Conservation (phyloP, 2,329 filamentous ascomycete genomes). For the Coniosporium tulheliwenetii region DNA sequence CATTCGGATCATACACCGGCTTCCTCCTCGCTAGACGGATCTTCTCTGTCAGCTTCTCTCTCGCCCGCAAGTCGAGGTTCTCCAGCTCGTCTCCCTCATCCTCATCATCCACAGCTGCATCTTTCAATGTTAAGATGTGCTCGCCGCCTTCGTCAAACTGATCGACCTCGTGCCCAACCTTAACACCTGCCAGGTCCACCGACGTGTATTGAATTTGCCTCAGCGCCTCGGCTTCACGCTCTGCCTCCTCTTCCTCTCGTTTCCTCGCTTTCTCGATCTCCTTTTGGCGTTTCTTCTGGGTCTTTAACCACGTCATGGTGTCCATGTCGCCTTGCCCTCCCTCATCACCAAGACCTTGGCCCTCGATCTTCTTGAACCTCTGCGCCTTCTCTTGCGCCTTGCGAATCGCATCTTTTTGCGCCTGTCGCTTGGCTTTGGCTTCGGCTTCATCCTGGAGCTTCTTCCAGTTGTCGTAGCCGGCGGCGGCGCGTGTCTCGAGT, state of each 20-base stretch:
- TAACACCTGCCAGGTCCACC: constrained; percentile 76
- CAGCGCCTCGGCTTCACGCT: constrained; percentile 47
- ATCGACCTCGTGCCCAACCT: constrained; percentile 74
- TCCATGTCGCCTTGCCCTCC: constrained; percentile 53
- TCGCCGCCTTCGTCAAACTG: constrained; percentile 71
- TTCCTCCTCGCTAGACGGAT: constrained; percentile 82
- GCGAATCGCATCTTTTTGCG: constrained; percentile 68
- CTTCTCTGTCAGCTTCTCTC: constrained; percentile 57
- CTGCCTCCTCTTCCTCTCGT: constrained; percentile 61
- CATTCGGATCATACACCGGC: constrained; percentile 74
- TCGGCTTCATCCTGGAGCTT: constrained; percentile 50
- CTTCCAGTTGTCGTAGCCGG: constrained; percentile 61
- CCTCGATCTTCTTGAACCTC: constrained; percentile 59
- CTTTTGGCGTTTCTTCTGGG: constrained; percentile 86
- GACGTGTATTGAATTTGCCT: constrained; percentile 64
- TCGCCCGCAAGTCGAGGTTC: constrained; percentile 55
- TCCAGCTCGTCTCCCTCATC: constrained; percentile 85
- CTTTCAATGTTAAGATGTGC: constrained; percentile 88
- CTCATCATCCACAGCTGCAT: constrained; percentile 64
- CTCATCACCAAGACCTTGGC: constrained; percentile 67
- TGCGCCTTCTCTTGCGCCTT: constrained; percentile 75
- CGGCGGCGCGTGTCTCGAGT: constrained; percentile 63
- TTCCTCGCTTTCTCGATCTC: constrained; percentile 62
- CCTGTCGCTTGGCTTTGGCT: constrained; percentile 63
- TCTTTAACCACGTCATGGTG: constrained; percentile 73